Conservation (phyloP, 129 eudicot genomes). For the carrot (Daucus carota) region DH1_v3.0 NC_030389.2:11153501-11154000, state of each 20-base stretch:
- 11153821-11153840: neutral
- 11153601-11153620: constrained; percentile 39
- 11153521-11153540: no score
- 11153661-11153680: constrained; percentile 50
- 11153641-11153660: constrained; percentile 26
- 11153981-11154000: constrained; percentile 32
- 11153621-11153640: neutral
- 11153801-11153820: neutral
- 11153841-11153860: neutral
- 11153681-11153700: constrained; percentile 42
- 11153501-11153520: no score
- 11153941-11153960: constrained; percentile 13
- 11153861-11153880: constrained; percentile 27
- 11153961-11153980: constrained; percentile 21
- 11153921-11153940: constrained; percentile 17
- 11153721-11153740: constrained; percentile 29
- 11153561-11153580: no score
- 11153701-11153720: constrained; percentile 32
- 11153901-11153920: constrained; percentile 13
- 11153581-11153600: constrained; percentile 87
- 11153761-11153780: no score
- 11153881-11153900: constrained; percentile 22
- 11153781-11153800: neutral
- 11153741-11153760: no score
- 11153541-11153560: no score